Percentiles rank a stretch among this genome's conserved stretches.
These are phyloP conservation scores for Melanopsichium pennsylvanicum DNA, from an alignment of 1,284 basidiomycete genomes.

Conservation along the genomic window DNA sequence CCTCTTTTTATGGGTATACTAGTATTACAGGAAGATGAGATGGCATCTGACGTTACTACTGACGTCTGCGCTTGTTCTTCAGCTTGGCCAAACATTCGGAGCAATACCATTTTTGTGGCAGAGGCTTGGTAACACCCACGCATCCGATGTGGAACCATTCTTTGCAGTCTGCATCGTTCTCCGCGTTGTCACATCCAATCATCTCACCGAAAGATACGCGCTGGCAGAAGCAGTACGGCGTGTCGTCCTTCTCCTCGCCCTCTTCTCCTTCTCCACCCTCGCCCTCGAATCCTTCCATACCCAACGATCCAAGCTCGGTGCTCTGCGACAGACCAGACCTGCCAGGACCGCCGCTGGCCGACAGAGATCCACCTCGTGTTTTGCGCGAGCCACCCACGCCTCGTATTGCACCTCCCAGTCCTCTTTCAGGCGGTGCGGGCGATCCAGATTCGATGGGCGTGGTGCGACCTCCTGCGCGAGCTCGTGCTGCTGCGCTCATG, in stretches of 20 bases:
- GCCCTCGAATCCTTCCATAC: conserved; percentile 34
- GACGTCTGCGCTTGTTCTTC: conserved; percentile 42
- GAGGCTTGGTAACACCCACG: conserved; percentile 62
- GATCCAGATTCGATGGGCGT: conserved; percentile 43
- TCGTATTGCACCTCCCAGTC: conserved; percentile 27
- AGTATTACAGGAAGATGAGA: background rate
- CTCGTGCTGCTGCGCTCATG: conserved; percentile 30
- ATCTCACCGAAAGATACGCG: conserved; percentile 63
- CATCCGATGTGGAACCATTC: conserved; percentile 66
- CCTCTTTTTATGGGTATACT: conserved; percentile 14
- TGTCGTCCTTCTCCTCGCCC: conserved; percentile 57
- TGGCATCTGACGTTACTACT: background rate
- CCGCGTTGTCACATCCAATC: conserved; percentile 57
- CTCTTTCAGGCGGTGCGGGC: conserved; percentile 39
- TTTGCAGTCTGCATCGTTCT: conserved; percentile 58
- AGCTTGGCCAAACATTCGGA: conserved; percentile 48
- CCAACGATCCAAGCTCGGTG: conserved; percentile 24
- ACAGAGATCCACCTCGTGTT: conserved; percentile 30
- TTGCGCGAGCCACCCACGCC: conserved; percentile 30
- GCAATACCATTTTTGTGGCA: conserved; percentile 64
- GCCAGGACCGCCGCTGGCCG: conserved; percentile 27
- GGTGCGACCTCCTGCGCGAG: conserved; percentile 35
- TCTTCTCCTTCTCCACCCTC: conserved; percentile 49
- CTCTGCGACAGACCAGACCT: conserved; percentile 38
- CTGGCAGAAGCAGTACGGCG: conserved; percentile 64